phyloP scores from a whole-genome alignment of 2,329 filamentous ascomycete genomes.

The Verruconis gallopava region DNA sequence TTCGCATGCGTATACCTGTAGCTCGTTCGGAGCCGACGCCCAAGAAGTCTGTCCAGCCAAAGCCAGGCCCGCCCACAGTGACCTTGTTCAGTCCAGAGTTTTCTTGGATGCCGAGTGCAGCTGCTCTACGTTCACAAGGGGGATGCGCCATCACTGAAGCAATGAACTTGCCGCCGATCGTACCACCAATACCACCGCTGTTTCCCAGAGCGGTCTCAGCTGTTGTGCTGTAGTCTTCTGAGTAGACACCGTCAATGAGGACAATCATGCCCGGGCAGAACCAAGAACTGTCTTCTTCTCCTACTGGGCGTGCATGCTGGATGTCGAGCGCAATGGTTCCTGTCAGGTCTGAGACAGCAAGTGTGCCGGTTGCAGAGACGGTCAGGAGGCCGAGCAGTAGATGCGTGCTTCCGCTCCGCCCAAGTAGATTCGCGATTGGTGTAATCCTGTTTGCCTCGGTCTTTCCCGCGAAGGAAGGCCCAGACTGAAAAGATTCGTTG shows the following conservation, averaged over 20 bases:
- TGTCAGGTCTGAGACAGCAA: conserved; percentile 75
- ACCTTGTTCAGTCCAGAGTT: conserved; percentile 33
- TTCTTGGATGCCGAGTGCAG: conserved; percentile 58
- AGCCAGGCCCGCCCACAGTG: conserved; percentile 33
- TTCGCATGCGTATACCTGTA: conserved; percentile 69
- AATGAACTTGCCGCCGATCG: conserved; percentile 83
- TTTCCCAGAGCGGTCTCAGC: conserved; percentile 47
- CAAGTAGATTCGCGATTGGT: conserved; percentile 61
- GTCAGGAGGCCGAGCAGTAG: conserved; percentile 76
- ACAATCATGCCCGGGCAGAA: conserved; percentile 95
- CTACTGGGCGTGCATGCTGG: conserved; percentile 65
- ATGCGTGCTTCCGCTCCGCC: conserved; percentile 72
- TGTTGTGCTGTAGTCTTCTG: conserved; percentile 72
- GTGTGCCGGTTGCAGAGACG: conserved; percentile 64
- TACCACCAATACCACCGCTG: conserved; percentile 72
- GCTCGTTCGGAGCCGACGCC: conserved; percentile 83
- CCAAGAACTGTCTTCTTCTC: conserved; percentile 68
- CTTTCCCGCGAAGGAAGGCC: conserved; percentile 50
- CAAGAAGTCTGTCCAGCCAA: conserved; percentile 95
- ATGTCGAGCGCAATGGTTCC: conserved; percentile 80
- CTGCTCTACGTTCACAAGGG: conserved; percentile 71
- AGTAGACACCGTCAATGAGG: conserved; percentile 88
- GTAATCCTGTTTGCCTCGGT: conserved; percentile 64
- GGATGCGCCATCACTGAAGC: conserved; percentile 86
- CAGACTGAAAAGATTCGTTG: conserved; percentile 84